phyloP scores from a whole-genome alignment of 768 basidiomycete species.

The Leccinum boreale region DNA sequence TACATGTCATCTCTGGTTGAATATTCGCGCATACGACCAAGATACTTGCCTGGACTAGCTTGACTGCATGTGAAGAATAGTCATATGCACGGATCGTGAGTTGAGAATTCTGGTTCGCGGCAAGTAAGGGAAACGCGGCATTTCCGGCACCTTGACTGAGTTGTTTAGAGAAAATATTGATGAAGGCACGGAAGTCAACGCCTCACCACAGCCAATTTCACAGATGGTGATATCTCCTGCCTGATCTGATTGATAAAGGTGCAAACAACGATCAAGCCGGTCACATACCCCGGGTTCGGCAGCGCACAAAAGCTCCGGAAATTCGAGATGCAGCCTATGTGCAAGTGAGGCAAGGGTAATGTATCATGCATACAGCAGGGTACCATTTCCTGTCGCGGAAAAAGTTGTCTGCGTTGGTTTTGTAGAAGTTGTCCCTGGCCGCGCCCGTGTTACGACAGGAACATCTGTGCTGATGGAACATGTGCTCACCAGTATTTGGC shows the following conservation, averaged over 20 bases:
- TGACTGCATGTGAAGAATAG: conserved; percentile 85
- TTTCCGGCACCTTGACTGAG: conserved; percentile 79
- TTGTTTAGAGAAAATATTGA: background rate
- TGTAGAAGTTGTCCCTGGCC: conserved; percentile 91
- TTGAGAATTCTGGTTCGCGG: conserved; percentile 77
- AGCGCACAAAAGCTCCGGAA: conserved; percentile 78
- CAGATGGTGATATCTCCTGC: conserved; percentile 75
- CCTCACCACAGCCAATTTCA: conserved; percentile 88
- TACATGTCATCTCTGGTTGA: background rate
- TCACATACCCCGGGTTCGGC: conserved; percentile 58
- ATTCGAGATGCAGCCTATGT: conserved; percentile 85
- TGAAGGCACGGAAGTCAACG: background rate
- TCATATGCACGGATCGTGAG: conserved; percentile 82
- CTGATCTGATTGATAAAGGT: conserved; percentile 36
- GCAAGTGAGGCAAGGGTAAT: background rate
- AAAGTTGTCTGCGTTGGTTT: conserved; percentile 80
- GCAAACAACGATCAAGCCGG: background rate
- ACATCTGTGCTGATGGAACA: conserved; percentile 26
- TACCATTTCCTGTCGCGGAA: conserved; percentile 94
- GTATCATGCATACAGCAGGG: background rate
- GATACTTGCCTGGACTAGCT: conserved; percentile 74
- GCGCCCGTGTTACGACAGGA: conserved; percentile 18
- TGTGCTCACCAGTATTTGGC: conserved; percentile 62
- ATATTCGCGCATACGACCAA: background rate
- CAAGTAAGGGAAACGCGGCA: conserved; percentile 83